Percentiles rank a stretch among this genome's conserved stretches.
phyloP scores from a whole-genome alignment of 768 basidiomycete genomes.

The Naematelia aurantialba region DNA sequence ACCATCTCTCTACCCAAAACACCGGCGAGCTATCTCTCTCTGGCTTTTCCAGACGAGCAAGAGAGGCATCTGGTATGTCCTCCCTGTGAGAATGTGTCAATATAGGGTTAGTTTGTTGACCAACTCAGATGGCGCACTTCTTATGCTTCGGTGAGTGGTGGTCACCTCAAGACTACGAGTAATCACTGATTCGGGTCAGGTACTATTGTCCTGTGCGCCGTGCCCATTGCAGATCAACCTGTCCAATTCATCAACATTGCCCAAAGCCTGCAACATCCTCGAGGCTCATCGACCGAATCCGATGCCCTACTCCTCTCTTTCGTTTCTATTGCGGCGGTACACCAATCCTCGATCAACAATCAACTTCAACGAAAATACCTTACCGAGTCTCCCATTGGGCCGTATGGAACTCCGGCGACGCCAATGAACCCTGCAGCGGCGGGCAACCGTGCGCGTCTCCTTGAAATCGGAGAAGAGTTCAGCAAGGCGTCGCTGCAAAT shows the following conservation, averaged over 20 bases:
- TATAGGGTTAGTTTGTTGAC: neutral
- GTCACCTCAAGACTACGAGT: neutral
- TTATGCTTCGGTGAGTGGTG: neutral
- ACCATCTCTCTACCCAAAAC: too few relatives aligned
- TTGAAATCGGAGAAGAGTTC: constrained; percentile 8
- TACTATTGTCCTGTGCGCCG: constrained; percentile 16
- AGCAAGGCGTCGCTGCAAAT: constrained; percentile 8
- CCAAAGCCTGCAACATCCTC: constrained; percentile 7
- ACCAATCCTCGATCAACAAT: constrained; percentile 12
- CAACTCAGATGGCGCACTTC: neutral
- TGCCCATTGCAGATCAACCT: constrained; percentile 15
- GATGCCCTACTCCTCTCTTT: constrained; percentile 2
- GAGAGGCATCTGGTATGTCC: neutral
- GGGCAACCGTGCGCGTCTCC: constrained; percentile 4
- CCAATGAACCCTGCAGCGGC: neutral
- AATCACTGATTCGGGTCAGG: constrained; percentile 6
- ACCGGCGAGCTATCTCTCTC: neutral
- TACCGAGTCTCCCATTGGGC: constrained; percentile 1
- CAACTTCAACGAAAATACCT: constrained; percentile 12
- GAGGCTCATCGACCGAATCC: neutral
- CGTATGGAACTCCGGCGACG: constrained; percentile 6
- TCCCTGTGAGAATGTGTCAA: neutral
- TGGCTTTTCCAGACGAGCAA: neutral
- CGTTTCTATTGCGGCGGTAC: constrained; percentile 9
- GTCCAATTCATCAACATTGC: constrained; percentile 17